These are phyloP conservation scores for Pseudonitzschia delicatissima DNA, from an alignment of 108 stramenopile genomes.

Conservation along the genomic window DNA sequence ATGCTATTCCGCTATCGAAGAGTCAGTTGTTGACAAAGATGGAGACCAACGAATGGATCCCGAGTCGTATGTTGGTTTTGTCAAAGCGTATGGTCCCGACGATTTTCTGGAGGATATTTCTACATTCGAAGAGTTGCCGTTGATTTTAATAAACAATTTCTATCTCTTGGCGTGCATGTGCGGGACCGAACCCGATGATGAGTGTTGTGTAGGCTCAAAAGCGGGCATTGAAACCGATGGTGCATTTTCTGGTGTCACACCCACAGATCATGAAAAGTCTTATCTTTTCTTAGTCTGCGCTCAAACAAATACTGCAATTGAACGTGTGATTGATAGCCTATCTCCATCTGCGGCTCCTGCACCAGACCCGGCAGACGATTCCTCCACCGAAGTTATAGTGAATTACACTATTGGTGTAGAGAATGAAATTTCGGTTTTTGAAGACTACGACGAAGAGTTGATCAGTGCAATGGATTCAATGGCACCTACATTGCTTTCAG, in stretches of 20 bases:
- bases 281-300: slow-evolving; percentile 29
- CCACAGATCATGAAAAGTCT: slow-evolving; percentile 17
- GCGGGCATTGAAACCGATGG: slow-evolving; percentile 27
- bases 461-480: slow-evolving; percentile 11
- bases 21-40: slow-evolving; percentile 8
- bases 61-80: slow-evolving; percentile 28
- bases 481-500: neutral
- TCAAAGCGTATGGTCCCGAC: slow-evolving; percentile 21
- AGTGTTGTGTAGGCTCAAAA: slow-evolving; percentile 25
- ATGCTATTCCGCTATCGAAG: slow-evolving; percentile 24
- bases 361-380: neutral
- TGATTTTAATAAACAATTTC: slow-evolving; percentile 26
- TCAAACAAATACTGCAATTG: slow-evolving; percentile 21
- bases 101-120: slow-evolving; percentile 16
- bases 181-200: slow-evolving; percentile 1
- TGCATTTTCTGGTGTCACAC: slow-evolving; percentile 5
- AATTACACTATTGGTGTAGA: neutral
- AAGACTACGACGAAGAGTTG: slow-evolving; percentile 2
- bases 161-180: slow-evolving; percentile 27
- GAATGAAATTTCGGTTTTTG: neutral
- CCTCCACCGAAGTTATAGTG: slow-evolving; percentile 6
- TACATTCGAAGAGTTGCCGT: slow-evolving; percentile 23
- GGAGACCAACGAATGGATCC: slow-evolving; percentile 15
- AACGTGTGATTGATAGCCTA: slow-evolving; percentile 14
- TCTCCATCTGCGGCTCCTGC: slow-evolving; percentile 20